phyloP scores from a whole-genome alignment of 257 asterid species.

The Capsicum chinense region DNA sequence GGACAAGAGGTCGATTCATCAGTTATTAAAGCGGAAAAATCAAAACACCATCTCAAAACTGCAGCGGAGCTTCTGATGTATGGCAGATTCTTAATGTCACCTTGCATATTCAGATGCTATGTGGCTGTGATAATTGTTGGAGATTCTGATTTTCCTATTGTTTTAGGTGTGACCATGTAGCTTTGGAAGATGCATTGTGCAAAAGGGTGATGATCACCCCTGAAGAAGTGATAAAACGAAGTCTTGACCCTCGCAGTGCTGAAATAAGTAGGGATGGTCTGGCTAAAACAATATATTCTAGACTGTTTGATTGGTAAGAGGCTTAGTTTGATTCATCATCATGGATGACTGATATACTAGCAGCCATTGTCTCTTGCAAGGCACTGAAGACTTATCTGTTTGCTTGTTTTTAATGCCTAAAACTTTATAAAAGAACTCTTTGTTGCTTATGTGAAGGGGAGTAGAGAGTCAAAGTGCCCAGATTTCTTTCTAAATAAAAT shows the following conservation, averaged over 20 bases:
- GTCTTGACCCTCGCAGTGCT: constrained; percentile 97
- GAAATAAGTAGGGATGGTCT: constrained; percentile 91
- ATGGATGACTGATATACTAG: constrained; percentile 16
- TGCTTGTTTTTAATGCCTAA: not conserved
- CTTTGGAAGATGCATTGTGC: constrained; percentile 90
- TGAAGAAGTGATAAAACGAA: constrained; percentile 94
- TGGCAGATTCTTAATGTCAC: constrained; percentile 42
- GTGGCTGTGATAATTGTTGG: constrained; percentile 39
- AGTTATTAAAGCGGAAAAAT: constrained; percentile 70
- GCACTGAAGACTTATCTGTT: not conserved
- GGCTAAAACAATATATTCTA: constrained; percentile 90
- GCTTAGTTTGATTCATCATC: constrained; percentile 30
- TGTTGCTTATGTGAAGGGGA: constrained; percentile 1
- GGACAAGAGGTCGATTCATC: constrained; percentile 94
- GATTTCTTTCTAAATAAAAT: not conserved
- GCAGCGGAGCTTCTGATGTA: constrained; percentile 91
- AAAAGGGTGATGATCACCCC: constrained; percentile 99
- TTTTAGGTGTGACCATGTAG: constrained; percentile 83
- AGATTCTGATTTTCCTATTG: constrained; percentile 37
- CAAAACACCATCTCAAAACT: constrained; percentile 85
- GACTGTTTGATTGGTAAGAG: constrained; percentile 90
- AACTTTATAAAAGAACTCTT: not conserved
- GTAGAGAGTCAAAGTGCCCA: constrained; percentile 13
- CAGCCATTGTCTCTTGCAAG: constrained; percentile 7
- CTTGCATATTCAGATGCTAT: constrained; percentile 41